Conservation (phyloP, 345 rosid species). For the Eucalyptus virginea region DNA sequence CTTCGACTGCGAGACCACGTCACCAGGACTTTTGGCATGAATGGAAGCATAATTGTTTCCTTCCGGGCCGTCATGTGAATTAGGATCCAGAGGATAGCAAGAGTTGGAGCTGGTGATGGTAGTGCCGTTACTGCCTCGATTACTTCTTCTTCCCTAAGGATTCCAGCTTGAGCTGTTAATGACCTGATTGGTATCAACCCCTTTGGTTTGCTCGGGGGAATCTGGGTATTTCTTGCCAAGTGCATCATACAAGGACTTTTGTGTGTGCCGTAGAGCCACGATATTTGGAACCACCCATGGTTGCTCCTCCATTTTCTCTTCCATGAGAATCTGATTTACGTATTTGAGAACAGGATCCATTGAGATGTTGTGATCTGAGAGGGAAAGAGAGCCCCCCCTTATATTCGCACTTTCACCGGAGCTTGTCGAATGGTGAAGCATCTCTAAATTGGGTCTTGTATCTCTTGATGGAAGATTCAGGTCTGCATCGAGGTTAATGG, state of each 20-base stretch:
- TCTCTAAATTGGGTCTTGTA: neutral
- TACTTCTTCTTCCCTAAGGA: conserved; percentile 7
- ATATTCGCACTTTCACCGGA: neutral
- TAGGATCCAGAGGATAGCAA: conserved; percentile 6
- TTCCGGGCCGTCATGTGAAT: neutral
- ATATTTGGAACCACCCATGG: conserved; percentile 42
- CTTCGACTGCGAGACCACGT: neutral
- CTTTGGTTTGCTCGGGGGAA: neutral
- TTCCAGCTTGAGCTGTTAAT: conserved; percentile 3
- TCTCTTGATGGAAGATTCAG: neutral
- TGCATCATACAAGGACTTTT: conserved; percentile 49
- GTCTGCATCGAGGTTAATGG: neutral
- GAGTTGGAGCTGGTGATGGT: neutral
- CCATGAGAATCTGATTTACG: conserved; percentile 62
- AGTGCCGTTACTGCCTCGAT: conserved; percentile 1
- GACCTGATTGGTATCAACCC: neutral
- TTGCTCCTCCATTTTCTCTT: conserved; percentile 48
- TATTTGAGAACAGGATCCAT: conserved; percentile 44
- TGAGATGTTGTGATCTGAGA: conserved; percentile 37
- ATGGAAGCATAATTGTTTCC: neutral
- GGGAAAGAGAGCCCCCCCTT: neutral
- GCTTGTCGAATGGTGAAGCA: neutral
- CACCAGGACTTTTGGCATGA: neutral
- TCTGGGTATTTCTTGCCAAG: conserved; percentile 29
- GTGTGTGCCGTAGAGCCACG: conserved; percentile 44